Conservation (phyloP, 805 yeast genomes). For the Danielia reshetovae region DNA sequence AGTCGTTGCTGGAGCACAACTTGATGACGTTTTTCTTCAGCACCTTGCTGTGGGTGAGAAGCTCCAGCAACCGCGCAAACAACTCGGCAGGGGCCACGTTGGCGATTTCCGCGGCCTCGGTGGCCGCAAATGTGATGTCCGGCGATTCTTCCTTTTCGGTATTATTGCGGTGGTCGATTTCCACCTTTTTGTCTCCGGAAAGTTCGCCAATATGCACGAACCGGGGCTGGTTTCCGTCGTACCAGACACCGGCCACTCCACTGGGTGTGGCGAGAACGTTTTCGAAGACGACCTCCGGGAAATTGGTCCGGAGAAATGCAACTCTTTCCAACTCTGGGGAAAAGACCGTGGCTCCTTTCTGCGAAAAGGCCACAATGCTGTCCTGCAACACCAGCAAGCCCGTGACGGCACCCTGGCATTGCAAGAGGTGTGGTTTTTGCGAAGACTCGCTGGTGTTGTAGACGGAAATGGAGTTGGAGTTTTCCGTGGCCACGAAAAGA, state of each 20-base stretch:
- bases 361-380: constrained; percentile 16
- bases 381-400: constrained; percentile 6
- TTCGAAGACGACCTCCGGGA: constrained; percentile 14
- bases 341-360: constrained; percentile 31
- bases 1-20: constrained; percentile 27
- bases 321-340: constrained; percentile 11
- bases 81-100: constrained; percentile 24
- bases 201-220: constrained; percentile 18
- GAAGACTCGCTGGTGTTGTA: constrained; percentile 6
- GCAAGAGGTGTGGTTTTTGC: constrained; percentile 2
- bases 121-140: constrained; percentile 14
- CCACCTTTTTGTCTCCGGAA: constrained; percentile 12
- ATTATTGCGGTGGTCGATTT: constrained; percentile 24
- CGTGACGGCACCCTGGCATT: constrained; percentile 5
- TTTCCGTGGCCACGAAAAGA: constrained; percentile 3
- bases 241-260: constrained; percentile 39
- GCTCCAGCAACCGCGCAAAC: constrained; percentile 12
- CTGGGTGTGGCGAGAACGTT: constrained; percentile 27
- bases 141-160: constrained; percentile 7
- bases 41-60: constrained; percentile 10
- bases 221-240: constrained; percentile 27
- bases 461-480: constrained; percentile 5
- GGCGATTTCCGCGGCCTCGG: constrained; percentile 19
- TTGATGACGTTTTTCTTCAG: constrained; percentile 15
- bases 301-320: constrained; percentile 16